phyloP scores from a whole-genome alignment of 352 stramenopile genomes.

The Phytophthora agathidicida region DNA sequence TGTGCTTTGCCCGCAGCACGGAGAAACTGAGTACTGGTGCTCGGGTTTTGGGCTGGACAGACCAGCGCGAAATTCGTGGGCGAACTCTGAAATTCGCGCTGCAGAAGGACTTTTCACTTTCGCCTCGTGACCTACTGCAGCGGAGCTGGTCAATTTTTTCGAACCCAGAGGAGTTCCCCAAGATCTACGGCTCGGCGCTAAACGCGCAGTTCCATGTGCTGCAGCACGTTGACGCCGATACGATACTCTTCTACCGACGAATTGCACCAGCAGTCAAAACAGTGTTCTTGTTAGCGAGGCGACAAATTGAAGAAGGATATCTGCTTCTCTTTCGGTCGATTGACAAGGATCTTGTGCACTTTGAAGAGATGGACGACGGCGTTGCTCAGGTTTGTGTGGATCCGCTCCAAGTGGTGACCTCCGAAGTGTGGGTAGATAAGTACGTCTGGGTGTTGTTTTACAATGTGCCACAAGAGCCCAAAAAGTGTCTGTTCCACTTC shows the following conservation, averaged over 20 bases:
- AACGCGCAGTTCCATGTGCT: constrained; percentile 53
- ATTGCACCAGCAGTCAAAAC: constrained; percentile 56
- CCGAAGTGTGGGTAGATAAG: constrained; percentile 64
- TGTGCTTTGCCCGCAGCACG: constrained; percentile 48
- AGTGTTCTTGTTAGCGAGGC: constrained; percentile 63
- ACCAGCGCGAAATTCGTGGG: constrained; percentile 56
- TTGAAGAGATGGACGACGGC: constrained; percentile 45
- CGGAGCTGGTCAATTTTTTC: constrained; percentile 69
- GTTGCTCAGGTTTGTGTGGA: constrained; percentile 10
- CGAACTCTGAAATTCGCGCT: constrained; percentile 64
- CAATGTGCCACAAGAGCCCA: constrained; percentile 24
- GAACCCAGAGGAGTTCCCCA: constrained; percentile 43
- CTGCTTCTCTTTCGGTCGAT: constrained; percentile 70
- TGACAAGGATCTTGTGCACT: constrained; percentile 54
- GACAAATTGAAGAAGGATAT: constrained; percentile 60
- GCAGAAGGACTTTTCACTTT: constrained; percentile 57
- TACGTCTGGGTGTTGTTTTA: constrained; percentile 72
- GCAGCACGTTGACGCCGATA: constrained; percentile 59
- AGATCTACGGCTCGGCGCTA: constrained; percentile 55
- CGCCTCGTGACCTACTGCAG: constrained; percentile 47
- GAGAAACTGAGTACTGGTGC: constrained; percentile 55
- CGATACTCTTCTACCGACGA: constrained; percentile 61
- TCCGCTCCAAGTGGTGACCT: constrained; percentile 7
- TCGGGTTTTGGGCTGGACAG: constrained; percentile 67
- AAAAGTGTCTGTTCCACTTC: constrained; percentile 63